Evolutionary conservation across 371 early-diverging fungal species (phyloP).

Genomic region (Mucor saturninus): DNA sequence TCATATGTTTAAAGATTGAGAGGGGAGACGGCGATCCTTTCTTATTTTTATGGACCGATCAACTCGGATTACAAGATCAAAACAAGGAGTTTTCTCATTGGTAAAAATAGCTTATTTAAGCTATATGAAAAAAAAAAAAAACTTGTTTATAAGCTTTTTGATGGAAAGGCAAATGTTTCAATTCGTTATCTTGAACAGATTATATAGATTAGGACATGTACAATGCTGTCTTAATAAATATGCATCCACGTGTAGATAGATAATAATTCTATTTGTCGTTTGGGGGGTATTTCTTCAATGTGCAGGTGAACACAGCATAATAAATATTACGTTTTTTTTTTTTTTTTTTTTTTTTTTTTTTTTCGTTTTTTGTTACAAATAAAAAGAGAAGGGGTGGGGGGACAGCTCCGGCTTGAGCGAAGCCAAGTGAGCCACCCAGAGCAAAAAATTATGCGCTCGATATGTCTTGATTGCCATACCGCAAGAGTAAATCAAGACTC

Average conservation of each 20-base stretch:
- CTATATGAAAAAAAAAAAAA: no score
- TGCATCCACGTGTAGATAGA: background rate
- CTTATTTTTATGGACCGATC: no score
- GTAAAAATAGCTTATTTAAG: no score
- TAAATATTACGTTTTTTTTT: background rate
- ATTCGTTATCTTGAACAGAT: no score
- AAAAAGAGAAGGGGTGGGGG: constrained; percentile 26
- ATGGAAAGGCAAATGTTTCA: no score
- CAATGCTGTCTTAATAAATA: background rate
- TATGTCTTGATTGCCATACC: constrained; percentile 66
- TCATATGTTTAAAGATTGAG: no score
- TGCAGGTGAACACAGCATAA: background rate
- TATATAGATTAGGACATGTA: background rate
- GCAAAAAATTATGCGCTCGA: constrained; percentile 63
- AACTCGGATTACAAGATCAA: no score
- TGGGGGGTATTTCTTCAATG: background rate
- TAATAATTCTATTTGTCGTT: background rate
- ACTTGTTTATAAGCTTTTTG: no score
- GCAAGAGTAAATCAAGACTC: constrained; percentile 48
- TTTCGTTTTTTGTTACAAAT: constrained; percentile 6
- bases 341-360: background rate
- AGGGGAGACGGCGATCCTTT: no score
- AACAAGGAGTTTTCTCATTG: no score
- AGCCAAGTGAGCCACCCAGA: constrained; percentile 44
- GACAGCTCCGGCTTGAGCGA: constrained; percentile 56